phyloP scores from a whole-genome alignment of 306 rosid species.

The Cucumis melo region DNA sequence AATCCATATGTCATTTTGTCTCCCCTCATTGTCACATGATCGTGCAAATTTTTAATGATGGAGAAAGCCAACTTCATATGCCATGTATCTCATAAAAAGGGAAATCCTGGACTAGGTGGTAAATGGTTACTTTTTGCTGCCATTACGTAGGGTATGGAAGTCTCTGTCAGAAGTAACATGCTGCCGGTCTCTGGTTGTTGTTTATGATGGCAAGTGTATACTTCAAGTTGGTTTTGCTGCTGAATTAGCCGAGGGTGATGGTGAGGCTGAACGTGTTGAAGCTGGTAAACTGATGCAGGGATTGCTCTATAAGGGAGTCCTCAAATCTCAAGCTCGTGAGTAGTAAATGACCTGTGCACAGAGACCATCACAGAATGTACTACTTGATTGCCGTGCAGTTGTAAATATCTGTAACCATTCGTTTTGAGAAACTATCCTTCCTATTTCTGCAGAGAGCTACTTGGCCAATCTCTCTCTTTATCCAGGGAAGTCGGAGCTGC shows the following conservation, averaged over 20 bases:
- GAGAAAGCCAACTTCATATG: not conserved
- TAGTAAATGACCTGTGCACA: conserved; percentile 9
- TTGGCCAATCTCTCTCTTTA: conserved; percentile 83
- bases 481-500: conserved; percentile 86
- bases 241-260: conserved; percentile 30
- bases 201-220: conserved; percentile 49
- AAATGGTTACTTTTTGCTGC: conserved; percentile 15
- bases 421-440: not conserved
- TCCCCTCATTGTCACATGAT: not conserved
- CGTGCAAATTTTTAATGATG: not conserved
- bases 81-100: not conserved
- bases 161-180: conserved; percentile 55
- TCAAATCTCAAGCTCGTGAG: conserved; percentile 84
- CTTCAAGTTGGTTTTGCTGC: conserved; percentile 76
- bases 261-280: conserved; percentile 52
- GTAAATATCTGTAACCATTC: not conserved
- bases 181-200: conserved; percentile 64
- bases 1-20: not conserved
- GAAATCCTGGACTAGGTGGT: not conserved
- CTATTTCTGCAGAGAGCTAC: conserved; percentile 56
- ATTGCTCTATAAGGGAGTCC: conserved; percentile 46
- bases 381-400: not conserved
- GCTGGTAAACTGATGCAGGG: conserved; percentile 57
- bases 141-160: conserved; percentile 66
- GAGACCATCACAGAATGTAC: conserved; percentile 1